A percentile compares a stretch with the other conserved stretches of the same genome.
These are phyloP conservation scores for Glycine soja DNA, from an alignment of 306 rosid species.

Conservation along the genomic window DNA sequence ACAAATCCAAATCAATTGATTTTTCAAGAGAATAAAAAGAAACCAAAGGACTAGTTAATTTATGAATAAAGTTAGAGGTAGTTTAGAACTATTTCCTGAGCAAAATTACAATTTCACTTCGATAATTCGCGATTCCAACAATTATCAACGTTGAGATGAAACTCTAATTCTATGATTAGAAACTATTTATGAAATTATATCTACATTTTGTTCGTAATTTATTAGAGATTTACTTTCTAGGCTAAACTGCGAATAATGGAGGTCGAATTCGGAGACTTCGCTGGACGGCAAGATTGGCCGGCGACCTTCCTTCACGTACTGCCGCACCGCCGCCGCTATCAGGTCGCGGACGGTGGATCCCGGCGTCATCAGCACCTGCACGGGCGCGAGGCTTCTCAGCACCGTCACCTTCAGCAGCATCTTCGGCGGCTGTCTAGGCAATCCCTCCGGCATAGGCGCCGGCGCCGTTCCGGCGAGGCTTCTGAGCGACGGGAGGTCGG, in stretches of 20 bases:
- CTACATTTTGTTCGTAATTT: not conserved
- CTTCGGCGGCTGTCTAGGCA: constrained; percentile 68
- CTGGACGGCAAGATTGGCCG: constrained; percentile 69
- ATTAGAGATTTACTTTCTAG: constrained; percentile 70
- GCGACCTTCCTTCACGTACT: constrained; percentile 77
- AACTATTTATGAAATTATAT: not conserved
- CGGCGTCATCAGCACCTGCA: constrained; percentile 69
- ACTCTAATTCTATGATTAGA: no score
- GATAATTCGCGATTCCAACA: no score
- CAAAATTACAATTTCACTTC: no score
- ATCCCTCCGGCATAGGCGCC: constrained; percentile 39
- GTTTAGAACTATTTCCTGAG: no score
- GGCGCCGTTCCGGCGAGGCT: constrained; percentile 21
- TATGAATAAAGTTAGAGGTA: not conserved
- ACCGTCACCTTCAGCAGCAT: constrained; percentile 79
- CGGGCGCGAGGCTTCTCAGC: constrained; percentile 75
- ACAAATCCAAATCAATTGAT: not conserved
- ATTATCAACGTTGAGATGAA: no score
- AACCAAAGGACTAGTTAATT: not conserved
- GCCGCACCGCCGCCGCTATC: constrained; percentile 56
- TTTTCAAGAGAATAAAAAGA: no score
- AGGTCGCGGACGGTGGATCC: constrained; percentile 71
- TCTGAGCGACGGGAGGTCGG: constrained; percentile 56
- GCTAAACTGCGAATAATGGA: constrained; percentile 95
- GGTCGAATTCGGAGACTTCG: constrained; percentile 62